A percentile compares a stretch with the other conserved stretches of the same genome.
These are phyloP conservation scores for Populus hybrid DNA, from an alignment of 441 rosid species.

Conservation along the genomic window DNA sequence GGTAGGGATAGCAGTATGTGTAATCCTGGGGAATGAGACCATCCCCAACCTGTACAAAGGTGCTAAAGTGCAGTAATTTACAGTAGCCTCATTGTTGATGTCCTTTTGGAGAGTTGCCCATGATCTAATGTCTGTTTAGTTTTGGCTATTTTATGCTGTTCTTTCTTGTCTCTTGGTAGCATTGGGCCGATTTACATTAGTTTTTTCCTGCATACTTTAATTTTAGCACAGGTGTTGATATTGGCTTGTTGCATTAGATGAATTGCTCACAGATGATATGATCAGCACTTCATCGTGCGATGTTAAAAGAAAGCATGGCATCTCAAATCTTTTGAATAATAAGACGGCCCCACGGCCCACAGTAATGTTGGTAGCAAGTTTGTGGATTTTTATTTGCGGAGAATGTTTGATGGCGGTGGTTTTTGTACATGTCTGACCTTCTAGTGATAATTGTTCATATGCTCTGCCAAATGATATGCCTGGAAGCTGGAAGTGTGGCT, in stretches of 20 bases:
- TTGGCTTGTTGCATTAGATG: not conserved
- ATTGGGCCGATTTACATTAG: not conserved
- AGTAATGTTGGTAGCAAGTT: not conserved
- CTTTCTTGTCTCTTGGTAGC: not conserved
- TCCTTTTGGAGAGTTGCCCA: not conserved
- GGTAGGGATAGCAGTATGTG: conserved; percentile 14
- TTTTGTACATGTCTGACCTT: not conserved
- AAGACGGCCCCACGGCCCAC: not conserved
- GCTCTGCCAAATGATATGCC: not conserved
- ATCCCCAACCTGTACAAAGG: not conserved
- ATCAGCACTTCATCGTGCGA: not conserved
- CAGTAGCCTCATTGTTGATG: not conserved
- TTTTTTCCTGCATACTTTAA: not conserved
- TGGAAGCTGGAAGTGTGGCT: not conserved
- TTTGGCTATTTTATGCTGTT: not conserved
- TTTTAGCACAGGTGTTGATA: not conserved
- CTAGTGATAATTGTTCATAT: not conserved
- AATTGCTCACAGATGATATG: not conserved
- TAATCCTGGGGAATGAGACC: conserved; percentile 19
- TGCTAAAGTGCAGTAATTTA: not conserved
- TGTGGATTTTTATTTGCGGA: not conserved
- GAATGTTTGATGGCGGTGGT: not conserved
- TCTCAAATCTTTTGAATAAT: not conserved
- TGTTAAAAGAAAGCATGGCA: not conserved
- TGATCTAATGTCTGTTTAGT: not conserved